Percentiles rank a stretch among this genome's conserved stretches.
Conservation (phyloP, 2,329 filamentous ascomycete genomes). For the Claviceps paspali region DNA sequence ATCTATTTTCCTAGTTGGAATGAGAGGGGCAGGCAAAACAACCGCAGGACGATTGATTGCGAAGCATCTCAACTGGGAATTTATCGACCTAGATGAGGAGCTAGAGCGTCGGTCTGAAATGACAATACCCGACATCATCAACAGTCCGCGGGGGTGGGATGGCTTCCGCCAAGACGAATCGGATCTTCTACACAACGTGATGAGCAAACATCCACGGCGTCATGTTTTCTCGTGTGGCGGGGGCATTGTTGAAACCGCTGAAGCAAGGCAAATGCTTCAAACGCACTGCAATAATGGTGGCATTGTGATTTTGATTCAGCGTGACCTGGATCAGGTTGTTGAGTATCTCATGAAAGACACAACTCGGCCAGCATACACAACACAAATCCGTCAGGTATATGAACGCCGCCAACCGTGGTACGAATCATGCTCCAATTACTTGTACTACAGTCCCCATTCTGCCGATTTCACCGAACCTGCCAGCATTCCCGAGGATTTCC, state of each 20-base stretch:
- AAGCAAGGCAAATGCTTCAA: slow-evolving; percentile 60
- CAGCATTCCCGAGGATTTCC: slow-evolving; percentile 20
- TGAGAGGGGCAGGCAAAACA: slow-evolving; percentile 94
- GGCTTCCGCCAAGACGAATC: slow-evolving; percentile 73
- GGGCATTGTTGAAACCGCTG: slow-evolving; percentile 75
- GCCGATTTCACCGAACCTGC: slow-evolving; percentile 12
- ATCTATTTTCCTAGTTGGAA: slow-evolving; percentile 89
- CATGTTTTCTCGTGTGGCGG: slow-evolving; percentile 89
- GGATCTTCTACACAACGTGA: slow-evolving; percentile 53
- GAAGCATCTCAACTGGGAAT: slow-evolving; percentile 55
- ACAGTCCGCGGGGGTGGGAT: slow-evolving; percentile 60
- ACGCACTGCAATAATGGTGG: slow-evolving; percentile 64
- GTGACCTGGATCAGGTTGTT: slow-evolving; percentile 77
- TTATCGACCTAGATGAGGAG: slow-evolving; percentile 78
- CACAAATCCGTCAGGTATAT: slow-evolving; percentile 86
- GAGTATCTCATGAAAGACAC: slow-evolving; percentile 80
- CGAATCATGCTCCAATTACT: slow-evolving; percentile 81
- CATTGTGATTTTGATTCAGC: slow-evolving; percentile 72
- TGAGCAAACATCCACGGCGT: slow-evolving; percentile 58
- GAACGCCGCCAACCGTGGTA: slow-evolving; percentile 80
- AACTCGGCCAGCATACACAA: slow-evolving; percentile 79
- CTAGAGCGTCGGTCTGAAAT: slow-evolving; percentile 60
- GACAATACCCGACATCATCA: slow-evolving; percentile 77
- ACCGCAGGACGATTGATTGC: slow-evolving; percentile 82
- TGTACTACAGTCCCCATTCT: slow-evolving; percentile 69